Evolutionary conservation across 2,329 filamentous ascomycete species (phyloP), one percentile per base, ranked within the genome.

Genomic region (Penicillium brasilianum): DNA sequence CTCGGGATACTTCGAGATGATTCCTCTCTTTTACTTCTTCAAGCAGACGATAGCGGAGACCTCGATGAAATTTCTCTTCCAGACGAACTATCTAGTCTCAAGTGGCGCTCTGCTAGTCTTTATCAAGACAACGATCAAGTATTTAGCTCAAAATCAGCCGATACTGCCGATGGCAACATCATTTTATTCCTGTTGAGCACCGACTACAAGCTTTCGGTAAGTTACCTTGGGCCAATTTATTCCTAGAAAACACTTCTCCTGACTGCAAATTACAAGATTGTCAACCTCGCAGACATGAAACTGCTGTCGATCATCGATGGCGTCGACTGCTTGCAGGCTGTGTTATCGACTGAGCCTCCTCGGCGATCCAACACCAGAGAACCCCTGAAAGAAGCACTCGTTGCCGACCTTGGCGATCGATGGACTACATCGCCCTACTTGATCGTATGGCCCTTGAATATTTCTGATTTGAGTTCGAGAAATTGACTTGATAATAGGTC

Each of bases 1-100:
- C 77, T 99, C 13, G 81, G 97, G 2, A 84, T 98, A 14, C 80
- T 97, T 20, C 86, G 92, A 59, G 92, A 97, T 65, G 93, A 99
- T 74, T 88, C 87, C 6, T 95, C 90, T 62, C 84, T 93, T 7
- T 87, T 91, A 58, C 81, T 98, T 41, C 88, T 93, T 49, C 87
- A 92, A 71, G 91, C 93, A 41, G 92, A 93, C 70, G 87, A 86
- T 49, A 90, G 87, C 70, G 89, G 91, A 48, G 95, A 99, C 69
- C 81, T 98, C 2, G 93, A 97, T 72, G 91, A 96, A 72, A 78
- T 96, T 3, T 87, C 90, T 48, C 84, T 87, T 66, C 81, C 85
- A 34, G 87, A 88, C 30, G 80, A 83, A 9, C 70, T 84, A 0
- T 79, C 89, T 2, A 77, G 84, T 1, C 88, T 84, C 1, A 91